Conservation (phyloP, 257 asterid genomes). For the Leptodermis oblonga region DNA sequence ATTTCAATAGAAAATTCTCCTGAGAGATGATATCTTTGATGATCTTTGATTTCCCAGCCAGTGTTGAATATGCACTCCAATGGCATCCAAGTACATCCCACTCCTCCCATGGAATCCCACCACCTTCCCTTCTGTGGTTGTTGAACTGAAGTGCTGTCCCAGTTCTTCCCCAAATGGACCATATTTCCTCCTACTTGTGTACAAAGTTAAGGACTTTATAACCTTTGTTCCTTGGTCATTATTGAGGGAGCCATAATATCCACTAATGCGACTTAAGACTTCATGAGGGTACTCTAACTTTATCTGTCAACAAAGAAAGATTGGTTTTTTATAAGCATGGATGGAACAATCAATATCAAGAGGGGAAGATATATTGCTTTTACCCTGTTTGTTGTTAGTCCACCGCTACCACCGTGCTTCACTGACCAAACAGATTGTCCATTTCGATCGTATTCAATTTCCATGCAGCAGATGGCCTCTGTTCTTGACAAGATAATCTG, state of each 20-base stretch:
- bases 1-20: constrained; percentile 42
- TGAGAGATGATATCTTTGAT: constrained; percentile 37
- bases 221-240: constrained; percentile 46
- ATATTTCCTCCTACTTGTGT: constrained; percentile 46
- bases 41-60: constrained; percentile 68
- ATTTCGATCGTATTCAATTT: constrained; percentile 76
- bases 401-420: constrained; percentile 61
- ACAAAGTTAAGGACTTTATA: constrained; percentile 56
- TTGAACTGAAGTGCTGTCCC: constrained; percentile 61
- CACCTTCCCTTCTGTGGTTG: constrained; percentile 74
- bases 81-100: constrained; percentile 68
- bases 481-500: constrained; percentile 51
- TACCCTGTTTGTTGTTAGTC: constrained; percentile 50
- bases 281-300: constrained; percentile 67
- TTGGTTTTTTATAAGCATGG: not conserved
- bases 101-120: constrained; percentile 85
- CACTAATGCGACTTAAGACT: constrained; percentile 64
- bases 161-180: constrained; percentile 76
- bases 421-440: constrained; percentile 90
- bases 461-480: constrained; percentile 52
- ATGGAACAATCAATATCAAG: too few species aligned
- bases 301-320: constrained; percentile 36
- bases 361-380: too few species aligned
- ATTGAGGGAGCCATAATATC: constrained; percentile 49
- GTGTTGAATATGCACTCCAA: constrained; percentile 89